phyloP scores from a whole-genome alignment of 768 basidiomycete species.

The Cystofilobasidium ferigula region DNA sequence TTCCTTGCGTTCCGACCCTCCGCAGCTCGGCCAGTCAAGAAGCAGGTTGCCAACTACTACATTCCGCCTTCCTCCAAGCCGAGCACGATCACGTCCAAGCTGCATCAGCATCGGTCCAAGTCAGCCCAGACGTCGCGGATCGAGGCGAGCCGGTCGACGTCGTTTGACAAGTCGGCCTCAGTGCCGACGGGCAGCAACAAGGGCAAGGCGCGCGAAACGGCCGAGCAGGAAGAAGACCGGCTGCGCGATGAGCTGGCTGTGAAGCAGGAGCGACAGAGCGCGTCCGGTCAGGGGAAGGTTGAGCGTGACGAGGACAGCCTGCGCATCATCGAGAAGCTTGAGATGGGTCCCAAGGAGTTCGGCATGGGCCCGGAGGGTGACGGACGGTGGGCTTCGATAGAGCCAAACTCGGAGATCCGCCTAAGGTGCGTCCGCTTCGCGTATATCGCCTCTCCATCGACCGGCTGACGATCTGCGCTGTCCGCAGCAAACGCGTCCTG shows the following conservation, averaged over 20 bases:
- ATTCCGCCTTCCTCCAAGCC: neutral
- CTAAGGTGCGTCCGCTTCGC: conserved; percentile 51
- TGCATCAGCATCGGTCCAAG: neutral
- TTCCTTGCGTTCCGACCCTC: neutral
- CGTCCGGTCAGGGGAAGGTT: neutral
- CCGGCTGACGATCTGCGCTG: conserved; percentile 8
- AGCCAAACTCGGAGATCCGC: conserved; percentile 83
- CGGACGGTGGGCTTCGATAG: conserved; percentile 61
- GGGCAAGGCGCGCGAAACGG: neutral
- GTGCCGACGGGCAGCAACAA: neutral
- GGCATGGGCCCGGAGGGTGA: conserved; percentile 56
- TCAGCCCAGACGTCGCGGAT: neutral
- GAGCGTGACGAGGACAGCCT: conserved; percentile 25
- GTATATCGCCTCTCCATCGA: neutral
- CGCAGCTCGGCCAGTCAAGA: neutral
- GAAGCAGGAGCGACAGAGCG: conserved; percentile 11
- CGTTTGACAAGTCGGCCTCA: neutral
- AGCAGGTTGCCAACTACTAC: neutral
- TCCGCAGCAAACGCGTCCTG: conserved; percentile 56
- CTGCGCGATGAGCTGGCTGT: conserved; percentile 28
- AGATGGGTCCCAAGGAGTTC: conserved; percentile 67
- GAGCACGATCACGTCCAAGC: neutral
- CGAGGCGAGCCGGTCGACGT: conserved; percentile 2
- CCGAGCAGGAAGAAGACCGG: conserved; percentile 12
- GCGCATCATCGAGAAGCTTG: conserved; percentile 62